Percentiles rank a stretch among this genome's conserved stretches.
These are phyloP conservation scores for Craterostigma plantagineum DNA, from an alignment of 257 asterid species.

Conservation along the genomic window DNA sequence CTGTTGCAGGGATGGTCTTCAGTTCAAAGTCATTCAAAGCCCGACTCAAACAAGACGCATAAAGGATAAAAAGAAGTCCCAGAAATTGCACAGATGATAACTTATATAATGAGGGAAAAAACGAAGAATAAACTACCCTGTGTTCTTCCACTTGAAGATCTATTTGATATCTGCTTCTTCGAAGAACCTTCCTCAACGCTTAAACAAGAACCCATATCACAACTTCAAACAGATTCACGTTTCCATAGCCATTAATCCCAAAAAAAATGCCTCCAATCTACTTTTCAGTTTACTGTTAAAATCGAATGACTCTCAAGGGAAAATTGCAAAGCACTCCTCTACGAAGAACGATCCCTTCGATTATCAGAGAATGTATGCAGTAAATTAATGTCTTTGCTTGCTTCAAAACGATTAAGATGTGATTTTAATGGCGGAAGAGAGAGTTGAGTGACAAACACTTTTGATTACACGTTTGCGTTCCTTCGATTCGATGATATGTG, in stretches of 20 bases:
- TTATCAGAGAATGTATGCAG: no score
- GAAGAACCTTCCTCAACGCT: slow-evolving; percentile 46
- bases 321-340: no score
- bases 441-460: no score
- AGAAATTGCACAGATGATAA: slow-evolving; percentile 4
- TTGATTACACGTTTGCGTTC: no score
- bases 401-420: no score
- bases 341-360: no score
- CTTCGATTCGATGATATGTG: no score
- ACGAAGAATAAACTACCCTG: slow-evolving; percentile 10
- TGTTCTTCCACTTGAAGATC: slow-evolving; percentile 15
- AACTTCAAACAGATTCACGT: slow-evolving; percentile 27
- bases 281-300: no score
- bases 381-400: neutral
- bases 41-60: neutral
- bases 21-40: no score
- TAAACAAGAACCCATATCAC: slow-evolving; percentile 59
- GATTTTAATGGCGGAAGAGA: no score
- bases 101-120: neutral
- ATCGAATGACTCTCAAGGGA: no score
- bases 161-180: slow-evolving; percentile 15
- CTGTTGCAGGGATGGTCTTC: no score
- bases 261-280: slow-evolving; percentile 6
- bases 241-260: slow-evolving; percentile 11
- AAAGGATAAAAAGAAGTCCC: slow-evolving; percentile 3